Evolutionary conservation across 345 rosid species (phyloP).

Genomic region (Pistacia vera): DNA sequence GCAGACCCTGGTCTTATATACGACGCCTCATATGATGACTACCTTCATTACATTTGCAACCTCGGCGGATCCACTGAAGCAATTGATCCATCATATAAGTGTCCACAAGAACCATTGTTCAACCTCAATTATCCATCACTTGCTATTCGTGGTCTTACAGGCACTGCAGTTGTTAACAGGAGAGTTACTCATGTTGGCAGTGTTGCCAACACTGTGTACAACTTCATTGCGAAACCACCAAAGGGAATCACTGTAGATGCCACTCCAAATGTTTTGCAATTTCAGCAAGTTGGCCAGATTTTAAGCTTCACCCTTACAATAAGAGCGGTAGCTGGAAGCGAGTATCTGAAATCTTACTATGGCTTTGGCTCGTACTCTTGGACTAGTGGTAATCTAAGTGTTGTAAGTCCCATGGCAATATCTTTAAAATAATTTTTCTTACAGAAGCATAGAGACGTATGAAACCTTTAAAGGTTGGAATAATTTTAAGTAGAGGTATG

Average conservation of each 20-base stretch:
- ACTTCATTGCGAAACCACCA: constrained; percentile 45
- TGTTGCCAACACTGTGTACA: constrained; percentile 35
- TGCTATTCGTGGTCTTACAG: constrained; percentile 43
- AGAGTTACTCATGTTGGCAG: constrained; percentile 73
- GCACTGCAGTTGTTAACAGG: constrained; percentile 39
- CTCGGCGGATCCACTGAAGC: not conserved
- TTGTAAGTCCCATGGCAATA: no score
- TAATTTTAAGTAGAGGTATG: no score
- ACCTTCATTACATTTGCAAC: constrained; percentile 61
- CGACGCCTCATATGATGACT: constrained; percentile 59
- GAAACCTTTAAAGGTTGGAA: no score
- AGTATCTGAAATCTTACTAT: no score
- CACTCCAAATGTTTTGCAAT: constrained; percentile 33
- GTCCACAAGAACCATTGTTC: constrained; percentile 38
- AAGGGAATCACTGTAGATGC: constrained; percentile 46
- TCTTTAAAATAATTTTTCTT: not conserved
- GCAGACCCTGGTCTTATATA: constrained; percentile 86
- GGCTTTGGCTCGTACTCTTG: no score
- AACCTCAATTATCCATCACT: constrained; percentile 75
- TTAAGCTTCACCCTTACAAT: no score
- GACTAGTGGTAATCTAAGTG: no score
- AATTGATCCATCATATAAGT: constrained; percentile 25
- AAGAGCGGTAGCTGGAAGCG: no score
- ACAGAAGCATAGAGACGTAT: no score
- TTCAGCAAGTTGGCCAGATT: no score